Percentiles rank a stretch among this genome's conserved stretches.
Conservation (phyloP, 2,329 filamentous ascomycete genomes). For the Pyricularia sp. region DNA sequence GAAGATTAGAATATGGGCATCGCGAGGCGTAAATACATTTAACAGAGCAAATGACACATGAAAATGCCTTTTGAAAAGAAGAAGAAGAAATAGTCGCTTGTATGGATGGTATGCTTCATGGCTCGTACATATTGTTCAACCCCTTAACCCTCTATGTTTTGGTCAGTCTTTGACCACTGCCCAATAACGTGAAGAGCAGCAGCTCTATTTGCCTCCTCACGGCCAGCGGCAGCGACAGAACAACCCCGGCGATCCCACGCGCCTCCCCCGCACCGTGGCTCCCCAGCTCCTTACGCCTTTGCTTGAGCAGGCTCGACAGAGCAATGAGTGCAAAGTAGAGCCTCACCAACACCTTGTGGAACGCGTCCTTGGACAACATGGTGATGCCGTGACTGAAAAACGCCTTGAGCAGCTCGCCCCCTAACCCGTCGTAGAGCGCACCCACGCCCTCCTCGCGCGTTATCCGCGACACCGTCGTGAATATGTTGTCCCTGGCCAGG, state of each 20-base stretch:
- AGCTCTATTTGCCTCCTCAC: background rate
- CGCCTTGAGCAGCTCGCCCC: constrained; percentile 68
- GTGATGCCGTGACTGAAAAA: constrained; percentile 82
- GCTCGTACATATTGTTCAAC: background rate
- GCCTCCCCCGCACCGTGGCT: background rate
- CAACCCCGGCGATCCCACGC: background rate
- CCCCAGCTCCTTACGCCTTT: background rate
- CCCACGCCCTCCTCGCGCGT: constrained; percentile 53
- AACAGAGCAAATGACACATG: background rate
- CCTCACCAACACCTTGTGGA: constrained; percentile 64
- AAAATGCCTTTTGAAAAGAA: background rate
- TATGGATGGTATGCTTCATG: background rate
- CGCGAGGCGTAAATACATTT: background rate
- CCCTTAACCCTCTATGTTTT: background rate
- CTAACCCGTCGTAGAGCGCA: constrained; percentile 68
- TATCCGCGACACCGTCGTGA: constrained; percentile 51
- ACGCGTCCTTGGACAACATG: constrained; percentile 74
- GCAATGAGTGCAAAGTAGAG: constrained; percentile 59
- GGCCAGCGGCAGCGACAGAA: background rate
- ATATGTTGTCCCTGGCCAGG: constrained; percentile 40
- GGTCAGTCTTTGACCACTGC: background rate
- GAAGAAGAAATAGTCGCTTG: background rate
- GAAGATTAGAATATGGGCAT: background rate
- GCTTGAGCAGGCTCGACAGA: constrained; percentile 2
- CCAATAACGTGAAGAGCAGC: background rate